Percentiles rank a stretch among this genome's conserved stretches.
phyloP scores from a whole-genome alignment of 345 rosid genomes.

The Moringa oleifera region DNA sequence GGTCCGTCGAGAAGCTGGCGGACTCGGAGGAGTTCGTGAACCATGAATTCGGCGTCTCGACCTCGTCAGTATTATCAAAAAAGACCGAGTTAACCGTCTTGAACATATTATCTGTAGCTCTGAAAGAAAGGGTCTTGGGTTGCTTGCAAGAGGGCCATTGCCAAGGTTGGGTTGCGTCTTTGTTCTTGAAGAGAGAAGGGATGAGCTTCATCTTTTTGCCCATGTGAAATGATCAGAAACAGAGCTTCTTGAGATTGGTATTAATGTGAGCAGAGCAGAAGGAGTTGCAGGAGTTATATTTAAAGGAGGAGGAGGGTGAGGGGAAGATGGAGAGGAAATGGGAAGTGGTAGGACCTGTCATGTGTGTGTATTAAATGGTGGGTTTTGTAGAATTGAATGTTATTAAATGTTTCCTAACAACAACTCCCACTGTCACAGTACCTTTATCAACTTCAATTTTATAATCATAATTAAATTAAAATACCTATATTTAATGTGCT shows the following conservation, averaged over 20 bases:
- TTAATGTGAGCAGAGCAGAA: no score
- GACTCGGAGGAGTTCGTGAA: constrained; percentile 33
- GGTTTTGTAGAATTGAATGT: constrained; percentile 19
- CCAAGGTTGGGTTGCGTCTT: constrained; percentile 20
- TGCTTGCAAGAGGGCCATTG: constrained; percentile 55
- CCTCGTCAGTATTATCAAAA: constrained; percentile 25
- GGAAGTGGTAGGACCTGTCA: constrained; percentile 22
- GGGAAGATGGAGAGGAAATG: constrained; percentile 19
- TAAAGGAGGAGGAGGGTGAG: constrained; percentile 19
- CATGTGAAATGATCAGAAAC: neutral
- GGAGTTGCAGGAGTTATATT: constrained; percentile 22
- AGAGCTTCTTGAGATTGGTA: constrained; percentile 1
- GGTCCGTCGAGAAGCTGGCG: constrained; percentile 27
- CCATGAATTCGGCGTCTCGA: constrained; percentile 26
- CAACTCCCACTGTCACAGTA: neutral
- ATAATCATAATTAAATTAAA: neutral
- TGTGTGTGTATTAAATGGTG: constrained; percentile 28
- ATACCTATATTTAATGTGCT: neutral
- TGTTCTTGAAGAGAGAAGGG: constrained; percentile 38
- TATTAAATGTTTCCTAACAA: constrained; percentile 12
- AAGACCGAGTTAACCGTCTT: constrained; percentile 57
- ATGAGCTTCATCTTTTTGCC: constrained; percentile 40
- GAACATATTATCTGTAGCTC: constrained; percentile 42
- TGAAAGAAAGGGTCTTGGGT: constrained; percentile 58
- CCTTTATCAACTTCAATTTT: constrained; percentile 1